Conservation (phyloP, 2,329 filamentous ascomycete species). For the Zymoseptoria crescenta region DNA sequence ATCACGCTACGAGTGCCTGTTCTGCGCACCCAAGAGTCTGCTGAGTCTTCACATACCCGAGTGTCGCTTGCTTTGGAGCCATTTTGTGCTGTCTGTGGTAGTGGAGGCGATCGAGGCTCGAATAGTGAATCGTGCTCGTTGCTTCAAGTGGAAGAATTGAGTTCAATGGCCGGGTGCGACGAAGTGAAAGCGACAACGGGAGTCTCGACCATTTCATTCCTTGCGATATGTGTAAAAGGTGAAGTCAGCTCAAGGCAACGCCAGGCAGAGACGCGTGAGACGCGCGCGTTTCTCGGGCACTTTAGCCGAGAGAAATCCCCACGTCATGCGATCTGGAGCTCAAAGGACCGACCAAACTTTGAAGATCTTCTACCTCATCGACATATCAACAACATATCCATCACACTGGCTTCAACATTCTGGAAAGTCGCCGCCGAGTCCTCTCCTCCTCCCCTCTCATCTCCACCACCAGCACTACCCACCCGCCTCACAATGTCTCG, state of each 20-base stretch:
- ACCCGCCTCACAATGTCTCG: constrained; percentile 32
- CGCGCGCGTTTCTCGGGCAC: not conserved
- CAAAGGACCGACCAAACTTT: not conserved
- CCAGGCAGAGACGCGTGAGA: not conserved
- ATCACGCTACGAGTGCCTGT: not conserved
- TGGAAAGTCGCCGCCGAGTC: constrained; percentile 21
- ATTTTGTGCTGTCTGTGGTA: constrained; percentile 25
- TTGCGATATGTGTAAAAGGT: not conserved
- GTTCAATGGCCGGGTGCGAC: not conserved
- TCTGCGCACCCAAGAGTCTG: constrained; percentile 59
- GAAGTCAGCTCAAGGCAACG: not conserved
- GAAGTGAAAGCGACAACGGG: not conserved
- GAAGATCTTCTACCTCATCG: not conserved
- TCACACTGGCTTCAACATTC: constrained; percentile 23
- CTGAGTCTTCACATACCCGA: constrained; percentile 80
- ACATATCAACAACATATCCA: not conserved
- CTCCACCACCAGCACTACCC: constrained; percentile 4
- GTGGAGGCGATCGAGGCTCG: not conserved
- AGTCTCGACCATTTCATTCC: not conserved
- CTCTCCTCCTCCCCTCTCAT: constrained; percentile 4
- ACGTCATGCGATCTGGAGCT: not conserved
- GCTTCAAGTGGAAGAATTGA: not conserved
- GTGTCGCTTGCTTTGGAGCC: constrained; percentile 65
- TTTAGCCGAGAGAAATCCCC: not conserved
- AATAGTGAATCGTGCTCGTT: not conserved